Evolutionary conservation across 495 filamentous ascomycete genomes (phyloP), one percentile per base, ranked within the genome.

Genomic region (Neurospora tetraspora): DNA sequence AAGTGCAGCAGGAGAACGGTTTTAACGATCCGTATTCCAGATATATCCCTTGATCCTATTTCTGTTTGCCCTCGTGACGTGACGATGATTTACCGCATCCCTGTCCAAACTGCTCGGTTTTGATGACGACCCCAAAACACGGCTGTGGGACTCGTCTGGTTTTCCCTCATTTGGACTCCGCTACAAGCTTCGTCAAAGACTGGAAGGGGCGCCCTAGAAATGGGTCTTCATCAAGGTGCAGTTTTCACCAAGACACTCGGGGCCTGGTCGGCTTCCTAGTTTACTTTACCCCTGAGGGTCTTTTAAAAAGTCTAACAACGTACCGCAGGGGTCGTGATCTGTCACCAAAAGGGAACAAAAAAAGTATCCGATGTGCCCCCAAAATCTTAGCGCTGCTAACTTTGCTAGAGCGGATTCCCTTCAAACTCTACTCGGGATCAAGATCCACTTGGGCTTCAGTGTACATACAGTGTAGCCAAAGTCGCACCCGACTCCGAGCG

Each of bases 21-120:
- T 59, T 65, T 3, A 31, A 65, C 31, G 53, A 65, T 34, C 14
- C 53, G 53, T 65, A 65, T 65, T 34, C 53, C 14, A 65, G 27
- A 65, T 34, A 65, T 9, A 18, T 34, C 53, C 53, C 53, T 18
- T 65, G 53, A 34, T 65, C 14, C 31, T 65, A 65, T 34, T 65
- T 36, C 53, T 65, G 12, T 65, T 65, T 72, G 75, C 39, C 78
- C 78, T 74, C 78, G 76, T 79, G 78, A 79, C 75, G 71, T 71
- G 72, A 74, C 71, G 16, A 69, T 71, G 72, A 72, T 76, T 73
- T 77, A 65, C 74, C 71, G 47, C 45, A 69, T 69, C 72, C 76
- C 75, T 59, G 59, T 71, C 47, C 38, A 45, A 36, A 38, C 31
- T 36, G 69, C 43, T 75, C 69, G 23, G 38, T 9, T 71, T n/a